Percentiles rank a stretch among this genome's conserved stretches.
Evolutionary conservation across 768 basidiomycete species (phyloP).

Genomic region (Pulveroboletus frians): DNA sequence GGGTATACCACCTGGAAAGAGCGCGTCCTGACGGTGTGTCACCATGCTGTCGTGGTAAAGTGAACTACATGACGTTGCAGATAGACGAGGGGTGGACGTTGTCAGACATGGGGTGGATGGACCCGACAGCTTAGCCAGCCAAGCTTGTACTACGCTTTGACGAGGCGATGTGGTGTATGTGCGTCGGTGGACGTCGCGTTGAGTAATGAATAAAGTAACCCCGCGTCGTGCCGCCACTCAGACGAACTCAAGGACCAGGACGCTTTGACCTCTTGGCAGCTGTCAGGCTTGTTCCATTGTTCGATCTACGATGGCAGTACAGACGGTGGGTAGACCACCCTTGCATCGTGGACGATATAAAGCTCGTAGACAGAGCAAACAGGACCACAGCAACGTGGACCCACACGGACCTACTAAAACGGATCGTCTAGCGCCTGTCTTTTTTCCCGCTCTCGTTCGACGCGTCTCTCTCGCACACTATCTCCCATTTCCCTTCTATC

Average conservation of each 20-base stretch:
- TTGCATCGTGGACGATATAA: slow-evolving; percentile 15
- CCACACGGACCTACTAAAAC: slow-evolving; percentile 34
- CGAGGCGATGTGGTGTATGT: no score
- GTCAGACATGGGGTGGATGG: no score
- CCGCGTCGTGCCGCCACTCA: slow-evolving; percentile 11
- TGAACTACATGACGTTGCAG: no score
- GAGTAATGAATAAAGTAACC: not conserved
- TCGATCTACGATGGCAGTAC: slow-evolving; percentile 7
- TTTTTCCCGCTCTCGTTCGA: slow-evolving; percentile 25
- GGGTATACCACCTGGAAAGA: slow-evolving; percentile 26
- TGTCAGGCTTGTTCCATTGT: slow-evolving; percentile 6
- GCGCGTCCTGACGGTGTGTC: slow-evolving; percentile 15
- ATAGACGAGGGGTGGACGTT: no score
- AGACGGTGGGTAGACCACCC: slow-evolving; percentile 8
- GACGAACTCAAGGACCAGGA: not conserved
- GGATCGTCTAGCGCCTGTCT: slow-evolving; percentile 15
- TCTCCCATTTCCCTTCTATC: slow-evolving; percentile 15
- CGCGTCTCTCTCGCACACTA: slow-evolving; percentile 24
- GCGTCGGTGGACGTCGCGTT: no score
- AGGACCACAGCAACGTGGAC: slow-evolving; percentile 32
- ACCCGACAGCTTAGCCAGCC: no score
- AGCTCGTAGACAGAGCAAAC: slow-evolving; percentile 25
- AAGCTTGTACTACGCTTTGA: no score
- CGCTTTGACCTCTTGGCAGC: slow-evolving; percentile 18
- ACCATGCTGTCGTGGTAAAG: not conserved